These are phyloP conservation scores for Chlorella sp. DNA, from an alignment of 139 green algal species.

Conservation along the genomic window DNA sequence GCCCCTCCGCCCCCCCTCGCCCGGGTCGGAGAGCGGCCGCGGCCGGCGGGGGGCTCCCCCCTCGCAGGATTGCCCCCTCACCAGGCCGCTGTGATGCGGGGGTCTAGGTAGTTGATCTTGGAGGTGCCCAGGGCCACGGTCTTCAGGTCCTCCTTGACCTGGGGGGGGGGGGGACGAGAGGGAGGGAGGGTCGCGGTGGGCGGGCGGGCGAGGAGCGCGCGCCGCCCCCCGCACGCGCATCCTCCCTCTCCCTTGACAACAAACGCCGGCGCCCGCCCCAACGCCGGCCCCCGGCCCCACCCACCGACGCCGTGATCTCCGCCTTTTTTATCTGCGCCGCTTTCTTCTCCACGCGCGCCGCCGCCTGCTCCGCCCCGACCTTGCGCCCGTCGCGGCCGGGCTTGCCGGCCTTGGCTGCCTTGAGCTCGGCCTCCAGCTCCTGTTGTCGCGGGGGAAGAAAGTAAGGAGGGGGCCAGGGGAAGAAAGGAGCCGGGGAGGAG, in stretches of 20 bases:
- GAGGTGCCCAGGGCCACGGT: slow-evolving; percentile 97
- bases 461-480: no score
- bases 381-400: slow-evolving; percentile 39
- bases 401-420: slow-evolving; percentile 59
- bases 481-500: no score
- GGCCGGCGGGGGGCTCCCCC: background rate
- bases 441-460: no score
- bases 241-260: no score
- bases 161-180: background rate
- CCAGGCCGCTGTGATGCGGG: slow-evolving; percentile 97
- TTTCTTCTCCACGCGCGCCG: slow-evolving; percentile 57
- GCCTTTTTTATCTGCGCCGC: slow-evolving; percentile 67
- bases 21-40: no score
- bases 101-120: slow-evolving; percentile 99
- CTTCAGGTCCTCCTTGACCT: slow-evolving; percentile 92
- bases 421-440: slow-evolving; percentile 67
- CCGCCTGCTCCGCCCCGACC: slow-evolving; percentile 47
- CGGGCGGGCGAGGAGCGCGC: no score
- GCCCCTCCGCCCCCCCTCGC: no score
- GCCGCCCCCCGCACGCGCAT: no score
- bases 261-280: no score
- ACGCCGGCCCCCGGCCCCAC: background rate
- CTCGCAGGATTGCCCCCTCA: slow-evolving; percentile 47
- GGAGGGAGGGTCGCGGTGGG: background rate
- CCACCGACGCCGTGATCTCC: slow-evolving; percentile 45